Evolutionary conservation across 2,329 filamentous ascomycete species (phyloP), one percentile per base, ranked within the genome.

Genomic region (Claviceps fusiformis): DNA sequence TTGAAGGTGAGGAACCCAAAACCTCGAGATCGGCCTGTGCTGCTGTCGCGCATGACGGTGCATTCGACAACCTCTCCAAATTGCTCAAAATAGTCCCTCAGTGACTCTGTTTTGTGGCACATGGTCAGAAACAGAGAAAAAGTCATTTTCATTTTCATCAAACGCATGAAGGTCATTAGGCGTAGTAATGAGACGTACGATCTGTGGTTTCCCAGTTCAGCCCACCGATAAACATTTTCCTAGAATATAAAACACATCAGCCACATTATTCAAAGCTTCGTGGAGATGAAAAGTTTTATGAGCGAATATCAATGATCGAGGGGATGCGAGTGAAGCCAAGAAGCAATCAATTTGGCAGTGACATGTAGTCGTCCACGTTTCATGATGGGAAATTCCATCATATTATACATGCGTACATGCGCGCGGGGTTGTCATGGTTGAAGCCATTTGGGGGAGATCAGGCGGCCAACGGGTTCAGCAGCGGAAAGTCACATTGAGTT

Each of bases 151-250:
- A 35, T 10, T 35, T 35, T 35, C 37, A 24, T 43, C 35, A 37
- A 41, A 27, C 50, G 3, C 4, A 10, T 51, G 15, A 35, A 35
- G 31, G 6, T 45, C 3, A 10, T 27, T 10, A 24, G 43, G 1
- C 10, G 13, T 6, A 29, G 31, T 7, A 5, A 31, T 46, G 43
- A 27, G 48, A 73, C 90, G 79, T 83, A 97, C 92, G 85, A 75
- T 97, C 92, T 55, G 93, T 97, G 17, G 93, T 98, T 72, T 98
- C 93, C 93, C 93, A 98, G 68, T 98, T 98, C 55, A 98, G 75
- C 45, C 93, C 93, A 64, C 93, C 93, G 71, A 98, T 98, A 65
- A 98, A 98, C 93, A 98, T 98, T 76, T 98, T 98, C 66, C 93
- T 98, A 73, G 65, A 58, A 17, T 48, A 41, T 19, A 31, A 52